Evolutionary conservation across 108 stramenopile genomes (phyloP).

Genomic region (Fragilaria radians): DNA sequence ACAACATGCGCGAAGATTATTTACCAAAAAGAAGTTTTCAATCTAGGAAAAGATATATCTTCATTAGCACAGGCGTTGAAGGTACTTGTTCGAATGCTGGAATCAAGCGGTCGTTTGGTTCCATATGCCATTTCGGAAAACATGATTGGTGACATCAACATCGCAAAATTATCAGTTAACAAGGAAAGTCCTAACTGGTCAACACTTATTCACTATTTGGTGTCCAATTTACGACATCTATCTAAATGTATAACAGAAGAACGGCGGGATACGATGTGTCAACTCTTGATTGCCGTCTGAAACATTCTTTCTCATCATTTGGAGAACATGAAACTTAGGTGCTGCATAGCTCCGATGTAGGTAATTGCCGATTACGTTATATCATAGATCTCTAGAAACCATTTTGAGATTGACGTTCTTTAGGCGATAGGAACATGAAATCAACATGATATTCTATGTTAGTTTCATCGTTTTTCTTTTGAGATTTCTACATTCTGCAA

Average conservation of each 20-base stretch:
- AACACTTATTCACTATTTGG: conserved; percentile 38
- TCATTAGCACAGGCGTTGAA: background rate
- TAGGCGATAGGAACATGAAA: too few relatives aligned
- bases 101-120: conserved; percentile 3
- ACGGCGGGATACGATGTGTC: background rate
- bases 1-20: conserved; percentile 55
- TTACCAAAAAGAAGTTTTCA: conserved; percentile 17
- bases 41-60: conserved; percentile 14
- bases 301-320: too few relatives aligned
- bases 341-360: too few relatives aligned
- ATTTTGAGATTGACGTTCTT: too few relatives aligned
- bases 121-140: conserved; percentile 32
- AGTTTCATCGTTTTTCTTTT: too few relatives aligned
- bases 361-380: too few relatives aligned
- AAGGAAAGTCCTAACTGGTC: conserved; percentile 45
- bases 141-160: conserved; percentile 30
- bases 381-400: too few relatives aligned
- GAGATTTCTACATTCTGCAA: too few relatives aligned
- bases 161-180: conserved; percentile 18
- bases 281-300: too few relatives aligned
- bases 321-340: too few relatives aligned
- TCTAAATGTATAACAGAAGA: conserved; percentile 26
- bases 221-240: conserved; percentile 43
- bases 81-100: background rate
- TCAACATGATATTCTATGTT: too few relatives aligned